Conservation (phyloP, 106 monocot genomes). For the Amphibolis antarctica region DNA sequence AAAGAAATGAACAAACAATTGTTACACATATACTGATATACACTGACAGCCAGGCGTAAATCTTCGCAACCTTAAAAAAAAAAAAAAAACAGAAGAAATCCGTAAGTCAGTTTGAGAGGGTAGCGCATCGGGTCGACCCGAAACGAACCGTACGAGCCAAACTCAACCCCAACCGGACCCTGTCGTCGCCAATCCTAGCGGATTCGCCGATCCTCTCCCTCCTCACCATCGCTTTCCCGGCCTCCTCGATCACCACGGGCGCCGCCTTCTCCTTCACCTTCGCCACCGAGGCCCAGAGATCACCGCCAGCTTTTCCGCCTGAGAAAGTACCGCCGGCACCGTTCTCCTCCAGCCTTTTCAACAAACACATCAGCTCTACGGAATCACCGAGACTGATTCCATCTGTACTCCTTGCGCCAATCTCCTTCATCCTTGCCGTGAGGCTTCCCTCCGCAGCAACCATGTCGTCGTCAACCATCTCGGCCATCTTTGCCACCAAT, state of each 20-base stretch:
- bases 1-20: too few relatives aligned
- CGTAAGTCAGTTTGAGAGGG: too few relatives aligned
- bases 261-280: neutral
- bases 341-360: conserved; percentile 13
- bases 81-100: too few relatives aligned
- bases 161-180: neutral
- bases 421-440: conserved; percentile 13
- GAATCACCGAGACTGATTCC: conserved; percentile 4
- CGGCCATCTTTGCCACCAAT: conserved; percentile 7
- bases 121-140: conserved; percentile 6
- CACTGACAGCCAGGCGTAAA: too few relatives aligned
- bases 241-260: neutral
- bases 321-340: neutral
- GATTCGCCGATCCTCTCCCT: conserved; percentile 6
- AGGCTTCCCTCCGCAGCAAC: conserved; percentile 2
- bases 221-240: neutral
- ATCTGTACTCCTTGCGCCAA: conserved; percentile 8
- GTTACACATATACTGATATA: too few relatives aligned
- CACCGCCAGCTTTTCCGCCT: neutral
- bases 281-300: neutral
- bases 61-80: too few relatives aligned
- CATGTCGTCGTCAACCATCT: conserved; percentile 10
- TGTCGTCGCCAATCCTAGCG: neutral
- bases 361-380: conserved; percentile 9
- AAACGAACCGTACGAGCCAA: neutral